Conservation (phyloP, 2,329 filamentous ascomycete species). For the Calonectria montana region DNA sequence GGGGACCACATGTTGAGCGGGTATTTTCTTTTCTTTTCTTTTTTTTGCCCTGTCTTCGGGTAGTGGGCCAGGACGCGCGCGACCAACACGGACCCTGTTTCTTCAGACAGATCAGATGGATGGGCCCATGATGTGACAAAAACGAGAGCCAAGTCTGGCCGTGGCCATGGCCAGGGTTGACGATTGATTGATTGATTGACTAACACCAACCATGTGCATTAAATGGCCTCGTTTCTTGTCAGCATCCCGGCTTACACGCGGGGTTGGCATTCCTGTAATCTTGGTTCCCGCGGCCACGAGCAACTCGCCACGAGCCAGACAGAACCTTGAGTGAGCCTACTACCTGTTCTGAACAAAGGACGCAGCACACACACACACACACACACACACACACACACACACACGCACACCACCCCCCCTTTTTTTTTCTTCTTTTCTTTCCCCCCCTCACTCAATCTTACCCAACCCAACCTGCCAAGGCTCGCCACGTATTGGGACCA, state of each 20-base stretch:
- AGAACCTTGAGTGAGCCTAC: conserved; percentile 19
- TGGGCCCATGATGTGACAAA: not conserved
- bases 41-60: not conserved
- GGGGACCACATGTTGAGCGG: not conserved
- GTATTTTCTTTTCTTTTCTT: not conserved
- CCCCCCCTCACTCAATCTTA: conserved; percentile 17
- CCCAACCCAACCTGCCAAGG: conserved; percentile 22
- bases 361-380: not conserved
- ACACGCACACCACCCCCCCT: not conserved
- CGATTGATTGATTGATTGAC: no score
- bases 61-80: not conserved
- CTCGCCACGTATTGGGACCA: conserved; percentile 17
- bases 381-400: not conserved
- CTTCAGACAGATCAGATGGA: not conserved
- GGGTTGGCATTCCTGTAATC: not conserved
- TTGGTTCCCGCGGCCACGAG: conserved; percentile 7
- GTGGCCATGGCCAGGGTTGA: not conserved
- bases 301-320: not conserved
- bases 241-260: not conserved
- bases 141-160: no score
- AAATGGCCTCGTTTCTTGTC: not conserved
- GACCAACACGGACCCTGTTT: not conserved
- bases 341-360: not conserved
- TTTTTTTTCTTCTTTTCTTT: no score
- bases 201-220: no score